phyloP scores from a whole-genome alignment of 495 filamentous ascomycete genomes.

The Endocarpon pusillum region DNA sequence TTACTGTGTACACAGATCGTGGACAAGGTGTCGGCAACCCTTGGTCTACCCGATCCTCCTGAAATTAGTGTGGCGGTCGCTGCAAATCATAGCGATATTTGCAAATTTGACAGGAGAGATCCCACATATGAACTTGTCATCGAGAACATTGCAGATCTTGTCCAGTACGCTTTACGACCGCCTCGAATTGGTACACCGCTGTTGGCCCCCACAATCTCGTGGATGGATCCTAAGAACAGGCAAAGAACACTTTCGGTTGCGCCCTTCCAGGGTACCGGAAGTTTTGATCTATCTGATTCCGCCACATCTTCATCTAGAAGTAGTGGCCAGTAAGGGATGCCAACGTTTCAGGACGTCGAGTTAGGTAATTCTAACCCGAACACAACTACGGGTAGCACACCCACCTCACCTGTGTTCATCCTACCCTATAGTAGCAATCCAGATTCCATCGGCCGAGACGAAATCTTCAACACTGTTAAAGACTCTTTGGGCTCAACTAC shows the following conservation, averaged over 20 bases:
- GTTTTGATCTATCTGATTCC: too few species aligned
- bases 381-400: neutral
- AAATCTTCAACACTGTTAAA: conserved; percentile 1
- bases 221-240: too few species aligned
- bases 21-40: conserved; percentile 11
- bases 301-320: too few species aligned
- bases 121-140: conserved; percentile 8
- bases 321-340: too few species aligned
- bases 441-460: conserved; percentile 5
- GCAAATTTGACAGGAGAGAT: conserved; percentile 11
- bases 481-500: conserved; percentile 1
- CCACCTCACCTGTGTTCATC: neutral
- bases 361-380: conserved; percentile 2
- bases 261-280: too few species aligned
- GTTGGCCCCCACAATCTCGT: too few species aligned
- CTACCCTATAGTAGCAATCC: conserved; percentile 3
- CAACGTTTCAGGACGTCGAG: too few species aligned
- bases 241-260: too few species aligned
- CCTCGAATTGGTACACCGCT: too few species aligned
- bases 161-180: conserved; percentile 1
- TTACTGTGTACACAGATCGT: too few species aligned
- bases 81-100: conserved; percentile 14
- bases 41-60: conserved; percentile 12
- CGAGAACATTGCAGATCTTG: conserved; percentile 2
- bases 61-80: conserved; percentile 12